Evolutionary conservation across 1,139 yeast genomes (phyloP), one percentile per base, ranked within the genome.

Genomic region (Debaryomyces udenii): DNA sequence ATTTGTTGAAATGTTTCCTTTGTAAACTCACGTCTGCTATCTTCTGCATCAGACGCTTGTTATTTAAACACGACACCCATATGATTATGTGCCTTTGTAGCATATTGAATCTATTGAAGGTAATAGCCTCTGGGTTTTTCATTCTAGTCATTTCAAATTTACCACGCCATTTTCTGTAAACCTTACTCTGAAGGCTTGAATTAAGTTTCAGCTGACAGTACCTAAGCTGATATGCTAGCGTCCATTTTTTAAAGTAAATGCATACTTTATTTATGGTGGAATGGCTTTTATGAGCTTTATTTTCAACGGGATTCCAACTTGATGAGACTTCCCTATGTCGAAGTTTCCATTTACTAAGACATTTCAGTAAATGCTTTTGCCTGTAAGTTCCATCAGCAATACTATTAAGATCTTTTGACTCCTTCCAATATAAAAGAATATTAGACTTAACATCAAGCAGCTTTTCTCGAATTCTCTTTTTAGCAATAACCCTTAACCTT

Each of bases 21-120:
- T 53, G 56, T 7, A 55, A 38, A 33, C 53, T 51, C 16, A 55
- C 41, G 32, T 55, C 59, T 1, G 64, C 59, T 5, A 49, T 31
- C 9, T 29, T 35, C 5, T 22, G 37, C 24, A 40, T 24, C 35
- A 45, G 43, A 7, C 28, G 16, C 14, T 36, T 36, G 2, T 22
- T 29, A 9, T 15, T 29, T 6, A 17, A 16, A 4, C 28, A 35
- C 5, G 17, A 27, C 13, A 16, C 20, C 51, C 48, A 45, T 20
- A 6, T 31, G 9, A 9, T n/a, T 5, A 42, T 40, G 7, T n/a
- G 9, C 13, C 34, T 39, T 17, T n/a, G 31, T 18, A 24, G 23
- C n/a, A 33, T 18, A 18, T 26, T 37, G 10, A 14, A 27, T n/a
- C 16, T 22, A 7, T 28, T 18, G 13, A 31, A 28, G 4, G 6